phyloP scores from a whole-genome alignment of 202 grass and related monocot genomes.

The Panicum virgatum region DNA sequence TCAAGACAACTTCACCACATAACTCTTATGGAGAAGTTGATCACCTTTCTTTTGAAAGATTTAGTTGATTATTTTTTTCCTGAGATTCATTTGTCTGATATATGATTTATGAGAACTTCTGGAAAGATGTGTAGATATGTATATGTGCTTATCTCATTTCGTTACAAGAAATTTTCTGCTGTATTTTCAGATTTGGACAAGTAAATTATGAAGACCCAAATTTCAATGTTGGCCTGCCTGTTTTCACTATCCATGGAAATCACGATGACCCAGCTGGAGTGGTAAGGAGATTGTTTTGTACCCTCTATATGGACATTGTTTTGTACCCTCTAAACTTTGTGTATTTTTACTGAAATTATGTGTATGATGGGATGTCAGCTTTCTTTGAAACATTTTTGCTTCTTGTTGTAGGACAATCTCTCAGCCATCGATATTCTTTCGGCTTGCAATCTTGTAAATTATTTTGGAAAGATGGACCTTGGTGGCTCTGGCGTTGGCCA shows the following conservation, averaged over 20 bases:
- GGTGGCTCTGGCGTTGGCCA: slow-evolving; percentile 88
- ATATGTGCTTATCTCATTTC: not conserved
- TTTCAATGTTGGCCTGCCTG: slow-evolving; percentile 62
- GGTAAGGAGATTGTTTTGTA: slow-evolving; percentile 42
- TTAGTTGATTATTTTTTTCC: not conserved
- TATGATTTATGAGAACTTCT: not conserved
- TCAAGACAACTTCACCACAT: not conserved
- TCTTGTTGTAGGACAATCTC: slow-evolving; percentile 79
- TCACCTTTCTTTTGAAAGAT: not conserved
- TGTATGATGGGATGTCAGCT: slow-evolving; percentile 7
- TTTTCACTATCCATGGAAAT: slow-evolving; percentile 77
- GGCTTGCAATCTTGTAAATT: slow-evolving; percentile 96
- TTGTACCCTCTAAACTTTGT: slow-evolving; percentile 12
- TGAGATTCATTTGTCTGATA: slow-evolving; percentile 6
- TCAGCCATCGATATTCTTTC: slow-evolving; percentile 97
- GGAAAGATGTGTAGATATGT: not conserved
- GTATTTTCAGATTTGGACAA: slow-evolving; percentile 52
- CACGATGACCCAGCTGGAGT: slow-evolving; percentile 70
- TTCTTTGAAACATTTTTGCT: slow-evolving; percentile 19
- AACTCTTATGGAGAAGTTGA: not conserved
- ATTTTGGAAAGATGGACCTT: slow-evolving; percentile 98
- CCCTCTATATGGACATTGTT: not conserved
- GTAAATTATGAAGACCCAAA: slow-evolving; percentile 76
- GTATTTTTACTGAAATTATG: slow-evolving; percentile 11
- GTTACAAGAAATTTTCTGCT: not conserved